phyloP scores from a whole-genome alignment of 306 rosid genomes.

The Mimosa pudica region DNA sequence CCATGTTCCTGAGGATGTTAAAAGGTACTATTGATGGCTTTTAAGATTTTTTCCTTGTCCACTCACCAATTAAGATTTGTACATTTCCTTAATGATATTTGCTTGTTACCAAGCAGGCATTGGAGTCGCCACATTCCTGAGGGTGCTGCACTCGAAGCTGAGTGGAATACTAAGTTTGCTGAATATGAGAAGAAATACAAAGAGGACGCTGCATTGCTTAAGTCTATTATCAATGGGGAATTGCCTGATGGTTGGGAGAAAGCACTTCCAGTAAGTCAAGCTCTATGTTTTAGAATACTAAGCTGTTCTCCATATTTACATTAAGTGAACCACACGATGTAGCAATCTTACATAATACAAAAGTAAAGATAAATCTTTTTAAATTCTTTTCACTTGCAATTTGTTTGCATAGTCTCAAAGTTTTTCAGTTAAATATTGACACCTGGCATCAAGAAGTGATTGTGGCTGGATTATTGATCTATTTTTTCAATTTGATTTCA shows the following conservation, averaged over 20 bases:
- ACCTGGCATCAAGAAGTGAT: neutral
- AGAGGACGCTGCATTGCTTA: constrained; percentile 82
- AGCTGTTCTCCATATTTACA: constrained; percentile 2
- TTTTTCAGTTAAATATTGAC: neutral
- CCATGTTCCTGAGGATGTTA: constrained; percentile 96
- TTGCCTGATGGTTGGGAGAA: constrained; percentile 95
- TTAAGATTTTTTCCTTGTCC: constrained; percentile 10
- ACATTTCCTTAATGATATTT: constrained; percentile 33
- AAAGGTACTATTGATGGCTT: constrained; percentile 56
- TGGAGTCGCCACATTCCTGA: constrained; percentile 88
- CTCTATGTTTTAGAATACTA: neutral
- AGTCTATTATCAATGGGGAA: constrained; percentile 68
- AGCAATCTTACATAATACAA: neutral
- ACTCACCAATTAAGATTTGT: constrained; percentile 19
- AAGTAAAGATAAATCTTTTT: constrained; percentile 18
- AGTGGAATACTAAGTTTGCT: constrained; percentile 91
- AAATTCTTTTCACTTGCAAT: neutral
- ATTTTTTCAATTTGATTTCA: constrained; percentile 27
- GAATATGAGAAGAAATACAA: constrained; percentile 86
- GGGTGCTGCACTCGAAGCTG: constrained; percentile 83
- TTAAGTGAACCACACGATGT: neutral
- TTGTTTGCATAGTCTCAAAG: neutral
- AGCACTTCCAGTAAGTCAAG: constrained; percentile 88
- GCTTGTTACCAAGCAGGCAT: constrained; percentile 55
- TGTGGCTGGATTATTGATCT: constrained; percentile 11